Evolutionary conservation across 2,329 filamentous ascomycete genomes (phyloP), one percentile per base, ranked within the genome.

Genomic region (Neonectria sp.): DNA sequence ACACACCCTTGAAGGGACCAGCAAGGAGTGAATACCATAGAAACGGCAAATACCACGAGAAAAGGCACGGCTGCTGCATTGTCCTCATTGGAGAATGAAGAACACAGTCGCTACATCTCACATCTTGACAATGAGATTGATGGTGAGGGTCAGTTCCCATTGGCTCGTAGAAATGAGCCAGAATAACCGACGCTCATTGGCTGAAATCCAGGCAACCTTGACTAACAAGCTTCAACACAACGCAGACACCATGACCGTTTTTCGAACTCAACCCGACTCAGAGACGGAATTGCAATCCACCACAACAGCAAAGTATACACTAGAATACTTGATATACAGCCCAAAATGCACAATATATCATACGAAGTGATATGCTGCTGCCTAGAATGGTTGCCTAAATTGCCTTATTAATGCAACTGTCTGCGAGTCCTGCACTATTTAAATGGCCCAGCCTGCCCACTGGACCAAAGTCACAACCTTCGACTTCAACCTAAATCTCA

Each of bases 281-380:
- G 7, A 15, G 6, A n/a, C 37, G 3, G 15, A 40, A 40, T 40
- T 7, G 13, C 5, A 7, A n/a, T 40, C 15, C 5, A n/a, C 6
- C 37, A 7, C 37, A 15, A 8, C 35, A 15, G 6, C 2, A 40
- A 2, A 40, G 6, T 9, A 33, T 33, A 17, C 37, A 33, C 11
- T 1, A 6, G 7, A n/a, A 40, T 7, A 2, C 1, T 6, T 2
- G n/a, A 40, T 8, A 1, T 17, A 40, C 15, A n/a, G 15, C 2
- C 6, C 15, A 17, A n/a, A n/a, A n/a, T 7, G 37, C 15, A 40
- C 4, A 4, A 17, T 27, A 29, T 17, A 17, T 29, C 1, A 15
- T 2, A 17, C 3, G 8, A 17, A 27, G 13, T 17, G 3, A 3
- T 27, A 8, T 25, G 12, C 46, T 29, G 46, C 24, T 49, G 46